Evolutionary conservation across 257 asterid species (phyloP).

Genomic region (Solanum tarapatanum): DNA sequence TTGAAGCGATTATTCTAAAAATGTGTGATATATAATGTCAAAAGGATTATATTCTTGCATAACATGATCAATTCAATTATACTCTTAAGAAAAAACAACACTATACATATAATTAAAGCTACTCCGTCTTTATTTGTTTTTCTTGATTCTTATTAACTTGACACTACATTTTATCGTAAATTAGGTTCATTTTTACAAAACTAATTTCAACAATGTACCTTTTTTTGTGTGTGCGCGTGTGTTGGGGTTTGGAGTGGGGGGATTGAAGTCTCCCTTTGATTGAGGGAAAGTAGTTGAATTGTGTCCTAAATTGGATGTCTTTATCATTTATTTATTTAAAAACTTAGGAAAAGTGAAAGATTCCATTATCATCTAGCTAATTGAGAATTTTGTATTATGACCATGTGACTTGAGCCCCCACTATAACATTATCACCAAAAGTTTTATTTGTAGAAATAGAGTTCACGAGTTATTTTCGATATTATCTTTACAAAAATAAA

Average conservation of each 20-base stretch:
- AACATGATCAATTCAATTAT: no score
- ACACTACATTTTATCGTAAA: fast-evolving
- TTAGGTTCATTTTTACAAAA: background rate
- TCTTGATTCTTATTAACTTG: no score
- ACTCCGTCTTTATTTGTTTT: no score
- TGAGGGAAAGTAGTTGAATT: background rate
- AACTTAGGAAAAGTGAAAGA: background rate
- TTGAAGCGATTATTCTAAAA: background rate
- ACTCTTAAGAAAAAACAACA: no score
- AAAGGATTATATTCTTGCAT: background rate
- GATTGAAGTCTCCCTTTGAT: background rate
- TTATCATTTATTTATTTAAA: background rate
- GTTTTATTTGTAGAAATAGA: no score
- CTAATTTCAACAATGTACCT: background rate
- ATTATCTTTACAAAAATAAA: no score
- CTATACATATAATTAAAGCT: no score
- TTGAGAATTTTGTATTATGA: background rate
- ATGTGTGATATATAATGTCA: no score
- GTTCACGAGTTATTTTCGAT: no score
- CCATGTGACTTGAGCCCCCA: constrained; percentile 6
- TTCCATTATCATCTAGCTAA: background rate
- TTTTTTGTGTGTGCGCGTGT: background rate
- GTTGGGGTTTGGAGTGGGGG: no score
- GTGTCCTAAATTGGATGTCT: background rate
- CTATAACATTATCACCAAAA: background rate